Percentiles rank a stretch among this genome's conserved stretches.
phyloP scores from a whole-genome alignment of 192 early-diverging fungal genomes.

The Entophlyctis luteolus region DNA sequence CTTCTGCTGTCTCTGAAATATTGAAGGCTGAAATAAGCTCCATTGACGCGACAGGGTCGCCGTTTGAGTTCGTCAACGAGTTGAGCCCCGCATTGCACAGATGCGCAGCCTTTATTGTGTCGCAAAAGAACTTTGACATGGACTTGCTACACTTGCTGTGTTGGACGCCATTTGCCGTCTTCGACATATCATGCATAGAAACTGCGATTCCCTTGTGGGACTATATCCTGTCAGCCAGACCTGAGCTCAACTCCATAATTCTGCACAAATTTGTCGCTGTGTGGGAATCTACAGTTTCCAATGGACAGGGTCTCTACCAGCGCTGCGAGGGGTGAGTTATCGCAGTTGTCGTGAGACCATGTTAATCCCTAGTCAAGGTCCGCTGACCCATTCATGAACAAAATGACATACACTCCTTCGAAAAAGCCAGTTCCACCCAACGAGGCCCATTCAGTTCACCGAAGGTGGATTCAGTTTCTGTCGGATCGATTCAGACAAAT shows the following conservation, averaged over 20 bases:
- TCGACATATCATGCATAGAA: slow-evolving; percentile 74
- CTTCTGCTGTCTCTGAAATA: background rate
- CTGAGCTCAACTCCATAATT: slow-evolving; percentile 67
- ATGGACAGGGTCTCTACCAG: slow-evolving; percentile 74
- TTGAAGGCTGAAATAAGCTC: slow-evolving; percentile 19
- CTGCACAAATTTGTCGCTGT: slow-evolving; percentile 78
- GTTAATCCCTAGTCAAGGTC: slow-evolving; percentile 33
- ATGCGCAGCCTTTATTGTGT: slow-evolving; percentile 44
- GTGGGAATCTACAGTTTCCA: slow-evolving; percentile 77
- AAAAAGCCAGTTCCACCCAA: slow-evolving; percentile 70
- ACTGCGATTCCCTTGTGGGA: slow-evolving; percentile 86
- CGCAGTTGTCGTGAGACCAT: slow-evolving; percentile 31
- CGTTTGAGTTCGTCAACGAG: slow-evolving; percentile 41
- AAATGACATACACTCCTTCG: slow-evolving; percentile 90
- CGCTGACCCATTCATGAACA: slow-evolving; percentile 77
- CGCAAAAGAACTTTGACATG: slow-evolving; percentile 44
- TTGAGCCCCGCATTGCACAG: slow-evolving; percentile 52
- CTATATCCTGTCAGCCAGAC: slow-evolving; percentile 75
- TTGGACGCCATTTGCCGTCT: slow-evolving; percentile 79
- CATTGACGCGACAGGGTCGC: slow-evolving; percentile 16
- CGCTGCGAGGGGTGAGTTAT: slow-evolving; percentile 20
- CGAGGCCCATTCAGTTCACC: slow-evolving; percentile 67
- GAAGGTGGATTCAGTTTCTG: slow-evolving; percentile 83
- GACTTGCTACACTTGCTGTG: slow-evolving; percentile 79
- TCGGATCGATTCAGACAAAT: slow-evolving; percentile 78